Evolutionary conservation across 2,329 filamentous ascomycete genomes (phyloP).

Genomic region (Pseudogymnoascus sp.): DNA sequence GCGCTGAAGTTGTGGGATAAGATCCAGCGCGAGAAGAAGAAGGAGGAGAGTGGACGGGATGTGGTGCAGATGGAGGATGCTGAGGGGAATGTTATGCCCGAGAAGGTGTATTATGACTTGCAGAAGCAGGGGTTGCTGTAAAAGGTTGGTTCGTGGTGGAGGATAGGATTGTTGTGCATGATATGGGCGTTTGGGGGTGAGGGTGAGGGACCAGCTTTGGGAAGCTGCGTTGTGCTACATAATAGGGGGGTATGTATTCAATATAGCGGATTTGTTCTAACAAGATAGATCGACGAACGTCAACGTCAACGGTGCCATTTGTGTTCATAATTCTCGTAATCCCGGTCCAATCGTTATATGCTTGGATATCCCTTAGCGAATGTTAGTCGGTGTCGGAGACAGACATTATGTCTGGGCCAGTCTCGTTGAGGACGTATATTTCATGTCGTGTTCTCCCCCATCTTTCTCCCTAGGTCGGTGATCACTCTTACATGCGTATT

Average conservation of each 20-base stretch:
- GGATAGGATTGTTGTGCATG: background rate
- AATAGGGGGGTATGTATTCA: background rate
- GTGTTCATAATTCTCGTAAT: too few relatives aligned
- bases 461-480: too few relatives aligned
- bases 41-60: constrained; percentile 57
- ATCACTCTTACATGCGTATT: too few relatives aligned
- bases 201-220: background rate
- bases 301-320: too few relatives aligned
- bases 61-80: constrained; percentile 98
- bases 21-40: constrained; percentile 77
- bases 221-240: background rate
- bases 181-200: background rate
- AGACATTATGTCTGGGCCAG: too few relatives aligned
- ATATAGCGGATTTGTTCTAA: background rate
- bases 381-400: too few relatives aligned
- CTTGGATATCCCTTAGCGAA: too few relatives aligned
- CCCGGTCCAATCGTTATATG: too few relatives aligned
- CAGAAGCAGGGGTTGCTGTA: constrained; percentile 81
- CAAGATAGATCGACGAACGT: too few relatives aligned
- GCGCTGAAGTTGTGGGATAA: constrained; percentile 87
- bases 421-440: too few relatives aligned
- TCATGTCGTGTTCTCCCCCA: too few relatives aligned
- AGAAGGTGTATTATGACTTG: constrained; percentile 94
- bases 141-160: background rate
- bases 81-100: constrained; percentile 96